These are phyloP conservation scores for Antrodiella citrinella DNA, from an alignment of 768 basidiomycete genomes.

Conservation along the genomic window DNA sequence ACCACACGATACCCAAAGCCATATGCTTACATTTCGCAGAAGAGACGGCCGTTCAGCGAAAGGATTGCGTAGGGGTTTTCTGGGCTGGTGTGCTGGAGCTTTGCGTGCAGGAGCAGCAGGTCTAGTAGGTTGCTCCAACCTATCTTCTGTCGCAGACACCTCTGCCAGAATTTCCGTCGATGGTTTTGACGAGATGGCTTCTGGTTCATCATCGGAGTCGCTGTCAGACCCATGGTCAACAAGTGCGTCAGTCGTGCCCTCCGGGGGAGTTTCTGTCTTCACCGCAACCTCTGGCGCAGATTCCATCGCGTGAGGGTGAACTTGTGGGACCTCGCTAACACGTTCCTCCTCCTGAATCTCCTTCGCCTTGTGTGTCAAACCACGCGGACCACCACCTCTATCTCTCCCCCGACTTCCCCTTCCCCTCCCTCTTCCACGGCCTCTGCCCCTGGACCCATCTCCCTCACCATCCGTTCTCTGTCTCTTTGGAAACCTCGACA, in stretches of 20 bases:
- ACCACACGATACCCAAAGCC: conserved; percentile 5
- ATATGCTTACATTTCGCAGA: conserved; percentile 61
- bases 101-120: conserved; percentile 18
- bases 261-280: background rate
- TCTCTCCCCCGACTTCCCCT: conserved; percentile 1
- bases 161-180: too few species aligned
- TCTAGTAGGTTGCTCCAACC: too few species aligned
- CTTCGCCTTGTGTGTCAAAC: background rate
- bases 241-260: background rate
- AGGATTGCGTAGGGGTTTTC: conserved; percentile 47
- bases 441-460: conserved; percentile 23
- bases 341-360: conserved; percentile 7
- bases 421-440: conserved; percentile 25
- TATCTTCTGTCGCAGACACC: too few species aligned
- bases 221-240: conserved; percentile 17
- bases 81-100: conserved; percentile 33
- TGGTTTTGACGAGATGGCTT: conserved; percentile 48
- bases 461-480: conserved; percentile 22
- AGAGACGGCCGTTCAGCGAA: conserved; percentile 64
- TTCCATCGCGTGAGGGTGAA: background rate
- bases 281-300: background rate
- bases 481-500: conserved; percentile 38
- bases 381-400: conserved; percentile 5
- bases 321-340: background rate
- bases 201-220: conserved; percentile 38